Percentiles rank a stretch among this genome's conserved stretches.
Conservation (phyloP, 2,329 filamentous ascomycete species). For the Lasiodiplodia hormozganensis region DNA sequence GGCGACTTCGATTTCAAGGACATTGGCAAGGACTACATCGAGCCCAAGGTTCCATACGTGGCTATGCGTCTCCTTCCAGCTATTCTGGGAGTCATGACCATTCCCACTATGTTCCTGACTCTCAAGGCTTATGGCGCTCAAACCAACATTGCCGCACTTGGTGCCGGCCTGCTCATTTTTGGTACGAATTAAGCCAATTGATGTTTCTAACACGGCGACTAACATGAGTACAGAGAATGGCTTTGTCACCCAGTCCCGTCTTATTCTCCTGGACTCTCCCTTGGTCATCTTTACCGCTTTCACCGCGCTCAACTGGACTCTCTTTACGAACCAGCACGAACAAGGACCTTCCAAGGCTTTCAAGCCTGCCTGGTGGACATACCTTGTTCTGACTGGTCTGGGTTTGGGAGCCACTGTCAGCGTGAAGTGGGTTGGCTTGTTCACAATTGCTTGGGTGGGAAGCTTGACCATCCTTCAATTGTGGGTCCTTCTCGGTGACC, state of each 20-base stretch:
- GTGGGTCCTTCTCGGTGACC: slow-evolving; percentile 92
- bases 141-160: slow-evolving; percentile 82
- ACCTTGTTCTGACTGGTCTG: slow-evolving; percentile 85
- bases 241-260: slow-evolving; percentile 88
- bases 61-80: slow-evolving; percentile 96
- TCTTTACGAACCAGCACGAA: slow-evolving; percentile 97
- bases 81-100: slow-evolving; percentile 83
- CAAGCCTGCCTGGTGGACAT: slow-evolving; percentile 95
- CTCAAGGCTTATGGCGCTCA: slow-evolving; percentile 90
- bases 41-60: slow-evolving; percentile 94
- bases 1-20: slow-evolving; percentile 99
- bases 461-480: slow-evolving; percentile 88
- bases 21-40: slow-evolving; percentile 97
- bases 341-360: slow-evolving; percentile 89
- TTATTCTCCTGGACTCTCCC: slow-evolving; percentile 95
- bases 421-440: slow-evolving; percentile 98
- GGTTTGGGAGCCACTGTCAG: slow-evolving; percentile 89
- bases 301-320: slow-evolving; percentile 87
- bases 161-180: slow-evolving; percentile 87
- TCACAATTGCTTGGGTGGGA: slow-evolving; percentile 98
- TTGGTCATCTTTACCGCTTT: slow-evolving; percentile 92
- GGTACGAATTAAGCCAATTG: slow-evolving; percentile 58
- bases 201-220: slow-evolving; percentile 30
- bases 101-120: slow-evolving; percentile 93
- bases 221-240: slow-evolving; percentile 77